phyloP scores from a whole-genome alignment of 306 rosid species.

The Lathyrus sativus region DNA sequence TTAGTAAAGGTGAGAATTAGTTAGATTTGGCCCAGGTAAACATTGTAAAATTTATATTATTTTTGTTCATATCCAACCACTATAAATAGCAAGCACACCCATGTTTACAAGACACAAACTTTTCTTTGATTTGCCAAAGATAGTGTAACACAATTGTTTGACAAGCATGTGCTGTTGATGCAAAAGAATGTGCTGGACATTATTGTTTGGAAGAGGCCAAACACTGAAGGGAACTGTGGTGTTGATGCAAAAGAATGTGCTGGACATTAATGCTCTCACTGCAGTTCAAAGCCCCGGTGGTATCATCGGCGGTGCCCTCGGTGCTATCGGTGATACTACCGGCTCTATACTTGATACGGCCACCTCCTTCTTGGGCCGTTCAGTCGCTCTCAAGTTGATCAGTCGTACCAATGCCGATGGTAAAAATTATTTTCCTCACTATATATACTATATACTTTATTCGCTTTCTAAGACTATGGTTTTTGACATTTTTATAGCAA shows the following conservation, averaged over 20 bases:
- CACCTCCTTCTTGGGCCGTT: neutral
- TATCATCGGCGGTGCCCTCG: neutral
- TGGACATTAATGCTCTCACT: neutral
- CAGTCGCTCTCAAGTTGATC: neutral
- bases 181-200: too few relatives aligned
- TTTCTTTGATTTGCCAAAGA: neutral
- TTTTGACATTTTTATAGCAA: constrained; percentile 31
- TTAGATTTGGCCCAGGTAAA: too few relatives aligned
- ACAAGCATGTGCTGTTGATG: too few relatives aligned
- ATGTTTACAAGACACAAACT: neutral
- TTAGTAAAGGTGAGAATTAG: too few relatives aligned
- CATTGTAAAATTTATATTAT: too few relatives aligned
- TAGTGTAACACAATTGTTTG: neutral
- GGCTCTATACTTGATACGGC: neutral
- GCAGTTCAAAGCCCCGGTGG: neutral
- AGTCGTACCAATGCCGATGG: neutral
- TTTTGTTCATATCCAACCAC: neutral
- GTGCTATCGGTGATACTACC: neutral
- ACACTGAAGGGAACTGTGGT: constrained; percentile 5
- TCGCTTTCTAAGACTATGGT: neutral
- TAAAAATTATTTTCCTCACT: neutral
- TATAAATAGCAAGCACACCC: constrained; percentile 9
- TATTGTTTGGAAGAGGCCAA: neutral
- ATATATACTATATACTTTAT: too few relatives aligned
- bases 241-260: constrained; percentile 1